Conservation (phyloP, 192 early-diverging fungal species). For the Coemansia sp. region DNA sequence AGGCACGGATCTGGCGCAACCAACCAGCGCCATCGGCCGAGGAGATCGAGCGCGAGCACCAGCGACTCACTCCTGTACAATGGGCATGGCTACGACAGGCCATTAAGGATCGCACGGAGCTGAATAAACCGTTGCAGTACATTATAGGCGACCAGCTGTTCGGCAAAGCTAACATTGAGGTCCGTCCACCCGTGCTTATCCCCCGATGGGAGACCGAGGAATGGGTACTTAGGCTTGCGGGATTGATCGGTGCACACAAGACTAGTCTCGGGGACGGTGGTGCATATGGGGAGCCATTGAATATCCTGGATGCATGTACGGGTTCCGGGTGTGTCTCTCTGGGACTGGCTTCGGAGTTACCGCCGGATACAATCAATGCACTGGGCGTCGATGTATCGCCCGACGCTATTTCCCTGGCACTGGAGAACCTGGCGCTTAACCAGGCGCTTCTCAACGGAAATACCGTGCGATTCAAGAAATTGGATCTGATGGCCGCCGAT, state of each 20-base stretch:
- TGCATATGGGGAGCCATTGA: slow-evolving; percentile 31
- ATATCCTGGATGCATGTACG: slow-evolving; percentile 84
- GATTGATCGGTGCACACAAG: slow-evolving; percentile 34
- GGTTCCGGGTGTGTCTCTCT: slow-evolving; percentile 86
- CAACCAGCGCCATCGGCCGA: slow-evolving; percentile 27
- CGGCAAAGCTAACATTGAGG: slow-evolving; percentile 68
- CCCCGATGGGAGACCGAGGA: slow-evolving; percentile 96
- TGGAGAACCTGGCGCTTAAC: slow-evolving; percentile 53
- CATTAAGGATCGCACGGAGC: slow-evolving; percentile 59
- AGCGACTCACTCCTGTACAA: slow-evolving; percentile 34
- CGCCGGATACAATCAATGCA: slow-evolving; percentile 44
- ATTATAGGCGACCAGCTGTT: slow-evolving; percentile 89
- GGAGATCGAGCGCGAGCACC: slow-evolving; percentile 23
- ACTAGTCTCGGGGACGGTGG: neutral
- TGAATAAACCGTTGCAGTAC: slow-evolving; percentile 89
- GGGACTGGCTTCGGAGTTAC: slow-evolving; percentile 63
- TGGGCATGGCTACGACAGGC: slow-evolving; percentile 55
- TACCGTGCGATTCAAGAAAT: slow-evolving; percentile 51
- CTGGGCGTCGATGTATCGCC: slow-evolving; percentile 67
- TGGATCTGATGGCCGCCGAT: slow-evolving; percentile 41
- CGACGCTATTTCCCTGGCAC: slow-evolving; percentile 64
- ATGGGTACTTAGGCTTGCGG: slow-evolving; percentile 69
- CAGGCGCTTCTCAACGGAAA: slow-evolving; percentile 14
- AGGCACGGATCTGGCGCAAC: slow-evolving; percentile 44
- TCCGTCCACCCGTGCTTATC: slow-evolving; percentile 77